phyloP scores from a whole-genome alignment of 2,329 filamentous ascomycete genomes.

The Fusarium setosum region DNA sequence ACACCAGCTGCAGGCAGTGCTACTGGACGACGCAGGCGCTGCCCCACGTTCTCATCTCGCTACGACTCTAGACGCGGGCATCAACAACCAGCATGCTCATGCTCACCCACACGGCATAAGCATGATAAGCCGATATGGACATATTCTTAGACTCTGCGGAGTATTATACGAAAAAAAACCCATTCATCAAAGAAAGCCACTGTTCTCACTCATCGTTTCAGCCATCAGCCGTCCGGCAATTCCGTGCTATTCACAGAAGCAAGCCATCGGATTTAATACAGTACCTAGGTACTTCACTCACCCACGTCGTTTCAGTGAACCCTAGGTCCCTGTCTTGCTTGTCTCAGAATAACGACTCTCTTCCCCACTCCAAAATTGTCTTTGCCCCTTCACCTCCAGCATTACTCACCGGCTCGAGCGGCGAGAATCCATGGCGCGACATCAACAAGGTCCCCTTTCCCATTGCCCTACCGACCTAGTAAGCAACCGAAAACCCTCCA shows the following conservation, averaged over 20 bases:
- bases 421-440: conserved; percentile 8
- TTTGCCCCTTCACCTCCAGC: background rate
- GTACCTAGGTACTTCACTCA: background rate
- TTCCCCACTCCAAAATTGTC: conserved; percentile 22
- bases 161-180: no score
- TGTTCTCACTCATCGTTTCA: background rate
- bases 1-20: background rate
- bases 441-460: background rate
- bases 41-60: conserved; percentile 15
- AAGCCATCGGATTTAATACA: background rate
- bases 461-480: background rate
- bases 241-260: conserved; percentile 8
- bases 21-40: conserved; percentile 13
- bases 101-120: background rate
- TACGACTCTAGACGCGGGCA: background rate
- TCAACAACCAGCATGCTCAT: background rate
- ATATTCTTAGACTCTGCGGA: background rate
- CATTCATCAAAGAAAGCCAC: background rate
- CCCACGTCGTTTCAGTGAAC: conserved; percentile 33
- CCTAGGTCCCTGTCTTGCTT: conserved; percentile 27
- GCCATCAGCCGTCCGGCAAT: conserved; percentile 16
- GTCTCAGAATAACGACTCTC: conserved; percentile 33
- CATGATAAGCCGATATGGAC: background rate
- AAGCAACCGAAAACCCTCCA: background rate
- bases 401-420: conserved; percentile 6